phyloP scores from a whole-genome alignment of 768 basidiomycete species.

The Rickenella mellea region DNA sequence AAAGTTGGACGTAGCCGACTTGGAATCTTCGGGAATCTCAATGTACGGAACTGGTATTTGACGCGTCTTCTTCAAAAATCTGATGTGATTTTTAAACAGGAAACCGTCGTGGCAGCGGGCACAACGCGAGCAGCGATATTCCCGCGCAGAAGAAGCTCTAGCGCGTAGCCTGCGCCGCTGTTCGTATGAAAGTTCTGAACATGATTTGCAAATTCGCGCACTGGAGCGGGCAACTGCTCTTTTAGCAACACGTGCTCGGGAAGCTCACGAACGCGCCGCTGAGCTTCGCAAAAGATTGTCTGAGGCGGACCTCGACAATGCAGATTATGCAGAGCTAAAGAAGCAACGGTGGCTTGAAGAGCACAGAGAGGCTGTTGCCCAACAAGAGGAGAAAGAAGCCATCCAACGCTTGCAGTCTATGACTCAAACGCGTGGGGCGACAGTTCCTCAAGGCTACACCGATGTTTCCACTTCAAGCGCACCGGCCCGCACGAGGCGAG shows the following conservation, averaged over 20 bases:
- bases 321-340: constrained; percentile 27
- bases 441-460: no score
- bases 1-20: no score
- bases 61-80: no score
- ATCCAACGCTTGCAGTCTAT: constrained; percentile 25
- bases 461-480: no score
- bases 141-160: constrained; percentile 33
- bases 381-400: constrained; percentile 26
- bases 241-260: constrained; percentile 34
- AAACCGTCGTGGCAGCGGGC: no score
- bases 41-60: no score
- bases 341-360: constrained; percentile 45
- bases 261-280: constrained; percentile 32
- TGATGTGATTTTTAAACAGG: no score
- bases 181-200: constrained; percentile 23
- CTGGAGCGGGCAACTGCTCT: constrained; percentile 34
- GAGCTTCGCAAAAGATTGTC: constrained; percentile 28
- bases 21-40: no score
- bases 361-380: constrained; percentile 26
- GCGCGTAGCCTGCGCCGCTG: constrained; percentile 23
- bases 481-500: no score
- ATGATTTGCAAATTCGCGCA: constrained; percentile 37
- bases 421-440: no score
- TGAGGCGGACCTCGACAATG: constrained; percentile 29
- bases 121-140: constrained; percentile 37